A percentile compares a stretch with the other conserved stretches of the same genome.
Evolutionary conservation across 2,329 filamentous ascomycete genomes (phyloP).

Genomic region (Thielaviopsis populi): DNA sequence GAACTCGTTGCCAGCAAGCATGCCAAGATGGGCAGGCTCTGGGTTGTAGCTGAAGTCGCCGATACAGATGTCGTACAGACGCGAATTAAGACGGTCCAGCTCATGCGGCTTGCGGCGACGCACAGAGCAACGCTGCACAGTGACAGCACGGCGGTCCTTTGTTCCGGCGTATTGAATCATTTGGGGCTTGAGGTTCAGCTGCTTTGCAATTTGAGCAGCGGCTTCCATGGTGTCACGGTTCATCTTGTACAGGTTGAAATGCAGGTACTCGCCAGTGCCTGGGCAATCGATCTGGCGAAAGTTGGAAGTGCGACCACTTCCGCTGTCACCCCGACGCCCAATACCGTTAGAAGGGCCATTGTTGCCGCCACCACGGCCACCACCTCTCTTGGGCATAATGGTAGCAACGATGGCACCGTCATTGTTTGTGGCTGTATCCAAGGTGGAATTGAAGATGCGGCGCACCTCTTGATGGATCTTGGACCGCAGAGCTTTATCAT

Average conservation of each 20-base stretch:
- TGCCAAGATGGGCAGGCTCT: constrained; percentile 62
- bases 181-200: constrained; percentile 59
- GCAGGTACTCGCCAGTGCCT: constrained; percentile 56
- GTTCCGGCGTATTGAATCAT: constrained; percentile 67
- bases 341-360: constrained; percentile 6
- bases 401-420: constrained; percentile 48
- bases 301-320: constrained; percentile 6
- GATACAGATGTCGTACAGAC: constrained; percentile 47
- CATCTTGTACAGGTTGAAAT: constrained; percentile 90
- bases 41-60: constrained; percentile 71
- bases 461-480: constrained; percentile 49
- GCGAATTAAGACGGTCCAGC: constrained; percentile 49
- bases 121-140: constrained; percentile 65
- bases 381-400: constrained; percentile 37
- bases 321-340: constrained; percentile 16
- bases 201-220: constrained; percentile 57
- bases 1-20: constrained; percentile 82
- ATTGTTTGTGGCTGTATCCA: constrained; percentile 56
- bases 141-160: constrained; percentile 78
- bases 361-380: constrained; percentile 13
- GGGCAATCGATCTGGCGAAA: constrained; percentile 14
- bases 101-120: constrained; percentile 37
- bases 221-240: constrained; percentile 96
- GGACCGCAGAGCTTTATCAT: constrained; percentile 32
- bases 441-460: constrained; percentile 59